Base-by-base conservation (phyloP, 1,284 basidiomycete species). In the Malassezia obtusa region DNA sequence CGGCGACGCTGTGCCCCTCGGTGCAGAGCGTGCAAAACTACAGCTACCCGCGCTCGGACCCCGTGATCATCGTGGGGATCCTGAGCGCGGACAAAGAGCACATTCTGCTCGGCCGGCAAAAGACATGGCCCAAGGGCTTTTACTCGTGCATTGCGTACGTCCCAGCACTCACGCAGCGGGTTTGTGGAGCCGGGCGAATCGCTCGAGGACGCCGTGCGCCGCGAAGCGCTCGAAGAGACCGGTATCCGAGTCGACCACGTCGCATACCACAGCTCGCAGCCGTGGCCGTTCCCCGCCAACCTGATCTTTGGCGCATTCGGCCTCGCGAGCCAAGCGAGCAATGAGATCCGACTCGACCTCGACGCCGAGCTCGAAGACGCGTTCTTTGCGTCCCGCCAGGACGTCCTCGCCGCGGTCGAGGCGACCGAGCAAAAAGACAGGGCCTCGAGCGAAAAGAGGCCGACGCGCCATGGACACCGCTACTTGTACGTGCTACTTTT, bases 301-400 rank as follows among this genome's bases (percentile, higher is more conserved):
- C 77, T 92, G 28, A 92, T 94, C 89, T 80, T 89, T 19, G 90
- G 89, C 2, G 59, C 59, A 26, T 78, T 80, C 10, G 65, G 58
- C 6, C 50, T 60, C 15, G 65, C 62, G 4, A 48, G 51, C 4
- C 45, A 62, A 21, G 49, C 52, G 22, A 79, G 86, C 45, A 80
- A 81, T 2, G 22, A 53, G 3, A 84, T 96, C 61, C 81, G 89
- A 11, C 78, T 81, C 11, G 91, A 96, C 75, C 80, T 98, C 14
- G 92, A 96, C 71, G 92, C 94, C 65, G 92, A 98, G 77, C 81
- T 98, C n/a, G 84, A 86, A 71, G 89, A 95, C 67, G 90, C 89
- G 0, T 80, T 81, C 51, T 98, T 87, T 84, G 95, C 84, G 75
- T 84, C 84, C 8, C 82, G 86, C 10, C 80, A 80, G 26, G 83